phyloP scores from a whole-genome alignment of 768 basidiomycete genomes.

The Tricholoma flavovirens region DNA sequence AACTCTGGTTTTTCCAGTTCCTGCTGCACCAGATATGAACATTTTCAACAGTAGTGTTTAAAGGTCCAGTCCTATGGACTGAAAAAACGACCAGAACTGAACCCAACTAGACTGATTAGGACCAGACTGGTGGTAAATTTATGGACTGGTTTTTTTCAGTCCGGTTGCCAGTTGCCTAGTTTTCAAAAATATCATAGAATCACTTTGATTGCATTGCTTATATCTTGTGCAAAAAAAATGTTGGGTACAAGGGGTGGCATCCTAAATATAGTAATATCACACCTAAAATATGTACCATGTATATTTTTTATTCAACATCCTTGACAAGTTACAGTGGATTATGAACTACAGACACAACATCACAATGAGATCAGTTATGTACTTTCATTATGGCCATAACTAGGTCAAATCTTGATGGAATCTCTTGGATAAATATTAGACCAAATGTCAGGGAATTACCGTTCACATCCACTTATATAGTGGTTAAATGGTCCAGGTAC shows the following conservation, averaged over 20 bases:
- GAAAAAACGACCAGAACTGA: neutral
- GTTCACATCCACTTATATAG: neutral
- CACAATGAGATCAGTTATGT: neutral
- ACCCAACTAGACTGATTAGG: neutral
- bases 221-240: neutral
- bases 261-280: neutral
- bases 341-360: neutral
- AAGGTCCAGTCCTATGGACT: no score
- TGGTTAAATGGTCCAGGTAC: neutral
- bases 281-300: neutral
- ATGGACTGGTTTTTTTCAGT: neutral
- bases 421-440: neutral
- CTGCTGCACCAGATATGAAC: constrained; percentile 34
- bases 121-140: neutral
- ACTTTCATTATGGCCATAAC: neutral
- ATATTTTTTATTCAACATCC: neutral
- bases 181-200: neutral
- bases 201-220: neutral
- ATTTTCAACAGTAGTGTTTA: no score
- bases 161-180: neutral
- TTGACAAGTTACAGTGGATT: neutral
- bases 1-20: constrained; percentile 38
- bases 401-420: no score
- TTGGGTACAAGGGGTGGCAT: neutral
- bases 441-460: neutral